These are phyloP conservation scores for Scytalidium sp. DNA, from an alignment of 2,329 filamentous ascomycete species.

Conservation along the genomic window DNA sequence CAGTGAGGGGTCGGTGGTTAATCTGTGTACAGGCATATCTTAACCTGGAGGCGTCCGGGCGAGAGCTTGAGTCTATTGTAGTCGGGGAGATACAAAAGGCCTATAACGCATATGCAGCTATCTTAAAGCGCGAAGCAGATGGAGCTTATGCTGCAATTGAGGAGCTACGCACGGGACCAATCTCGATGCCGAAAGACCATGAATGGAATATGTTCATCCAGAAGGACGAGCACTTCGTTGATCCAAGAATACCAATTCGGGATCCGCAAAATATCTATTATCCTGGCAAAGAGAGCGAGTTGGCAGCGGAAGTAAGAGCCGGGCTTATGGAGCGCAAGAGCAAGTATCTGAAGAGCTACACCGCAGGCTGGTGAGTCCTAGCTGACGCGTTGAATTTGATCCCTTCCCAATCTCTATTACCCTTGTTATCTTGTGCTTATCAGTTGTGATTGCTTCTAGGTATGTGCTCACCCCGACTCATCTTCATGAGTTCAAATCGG, in stretches of 20 bases:
- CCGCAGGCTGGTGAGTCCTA: conserved; percentile 44
- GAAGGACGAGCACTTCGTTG: conserved; percentile 80
- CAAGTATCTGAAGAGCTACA: conserved; percentile 98
- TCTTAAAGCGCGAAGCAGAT: conserved; percentile 87
- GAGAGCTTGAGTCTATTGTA: conserved; percentile 93
- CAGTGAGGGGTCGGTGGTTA: too few relatives aligned
- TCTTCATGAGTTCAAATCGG: conserved; percentile 98
- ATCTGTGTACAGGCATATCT: conserved; percentile 68
- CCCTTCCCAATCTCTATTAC: not conserved
- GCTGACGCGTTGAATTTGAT: not conserved
- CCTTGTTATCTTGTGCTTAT: not conserved
- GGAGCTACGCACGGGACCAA: conserved; percentile 76
- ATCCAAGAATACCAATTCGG: conserved; percentile 76
- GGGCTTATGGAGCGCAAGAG: conserved; percentile 96
- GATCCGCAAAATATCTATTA: conserved; percentile 82
- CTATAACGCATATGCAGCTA: conserved; percentile 89
- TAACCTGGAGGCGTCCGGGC: conserved; percentile 89
- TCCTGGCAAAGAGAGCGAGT: conserved; percentile 82
- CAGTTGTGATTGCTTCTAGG: conserved; percentile 48
- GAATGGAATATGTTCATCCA: conserved; percentile 86
- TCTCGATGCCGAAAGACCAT: conserved; percentile 89
- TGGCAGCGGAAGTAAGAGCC: conserved; percentile 76
- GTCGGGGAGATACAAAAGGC: conserved; percentile 98
- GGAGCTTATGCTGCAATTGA: conserved; percentile 75
- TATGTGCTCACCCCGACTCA: conserved; percentile 96